Conservation (phyloP, 495 filamentous ascomycete genomes). For the Aspergillus indologenus region DNA sequence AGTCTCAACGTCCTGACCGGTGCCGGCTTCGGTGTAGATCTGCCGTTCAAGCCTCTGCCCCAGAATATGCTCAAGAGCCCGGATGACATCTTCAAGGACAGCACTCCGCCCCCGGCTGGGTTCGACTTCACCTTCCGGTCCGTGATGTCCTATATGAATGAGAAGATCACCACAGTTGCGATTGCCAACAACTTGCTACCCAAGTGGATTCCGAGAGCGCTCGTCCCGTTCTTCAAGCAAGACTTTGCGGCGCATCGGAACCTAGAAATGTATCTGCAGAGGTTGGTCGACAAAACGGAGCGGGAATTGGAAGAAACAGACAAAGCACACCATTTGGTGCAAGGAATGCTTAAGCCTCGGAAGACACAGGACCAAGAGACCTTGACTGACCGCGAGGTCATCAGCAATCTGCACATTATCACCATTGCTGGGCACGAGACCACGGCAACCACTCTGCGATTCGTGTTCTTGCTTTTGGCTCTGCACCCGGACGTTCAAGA, state of each 20-base stretch:
- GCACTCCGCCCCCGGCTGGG: constrained; percentile 13
- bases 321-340: constrained; percentile 25
- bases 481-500: constrained; percentile 39
- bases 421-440: constrained; percentile 53
- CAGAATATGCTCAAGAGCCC: constrained; percentile 2
- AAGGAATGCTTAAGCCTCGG: constrained; percentile 14
- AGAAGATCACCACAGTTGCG: constrained; percentile 10
- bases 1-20: constrained; percentile 44
- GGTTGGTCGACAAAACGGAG: constrained; percentile 11
- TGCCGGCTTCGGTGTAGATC: constrained; percentile 40
- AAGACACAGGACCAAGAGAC: constrained; percentile 11
- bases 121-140: constrained; percentile 23
- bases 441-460: constrained; percentile 43
- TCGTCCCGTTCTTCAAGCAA: constrained; percentile 19
- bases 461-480: constrained; percentile 39
- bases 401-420: constrained; percentile 49
- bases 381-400: constrained; percentile 38
- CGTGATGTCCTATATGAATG: constrained; percentile 18
- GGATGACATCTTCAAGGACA: constrained; percentile 19
- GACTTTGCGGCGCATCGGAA: constrained; percentile 20
- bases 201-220: constrained; percentile 14
- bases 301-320: not conserved
- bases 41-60: constrained; percentile 16
- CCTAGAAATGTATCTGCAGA: constrained; percentile 14
- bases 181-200: constrained; percentile 17